Evolutionary conservation across 2,329 filamentous ascomycete genomes (phyloP), one percentile per base, ranked within the genome.

Genomic region (Hysterium pulicare): DNA sequence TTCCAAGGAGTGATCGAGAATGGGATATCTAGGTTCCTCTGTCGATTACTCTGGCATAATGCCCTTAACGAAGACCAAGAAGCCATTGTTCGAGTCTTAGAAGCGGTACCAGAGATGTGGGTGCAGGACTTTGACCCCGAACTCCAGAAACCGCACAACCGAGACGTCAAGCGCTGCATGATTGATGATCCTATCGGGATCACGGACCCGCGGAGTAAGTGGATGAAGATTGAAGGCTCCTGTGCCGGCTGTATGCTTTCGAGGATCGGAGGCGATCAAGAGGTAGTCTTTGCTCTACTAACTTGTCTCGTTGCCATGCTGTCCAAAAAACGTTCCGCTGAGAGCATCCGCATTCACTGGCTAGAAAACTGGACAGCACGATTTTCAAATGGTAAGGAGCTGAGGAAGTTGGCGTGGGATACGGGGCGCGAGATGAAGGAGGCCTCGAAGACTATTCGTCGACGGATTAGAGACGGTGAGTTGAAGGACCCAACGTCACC

Each of bases 171-270:
- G 16, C 6, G 42, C 1, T 8, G 13, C 24, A 19, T 42, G 4
- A 48, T 46, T 2, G 11, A 38, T 7, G 11, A 19, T 7, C 10
- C 23, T 10, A 11, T 42, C 16, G 41, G 34, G n/a, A 11, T 42
- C 16, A 39, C 30, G n/a, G 17, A 16, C 1, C 38, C 35, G 16
- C 20, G 41, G 10, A 10, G 23, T 1, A 52, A 51, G 33, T 66
- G 57, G 56, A 11, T 7, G 1, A 57, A 50, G 16, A 55, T 63
- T 26, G 5, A 39, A 3, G 48, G 59, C 20, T 33, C 43, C 8
- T 66, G 61, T 41, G 40, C 53, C 3, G 61, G 57, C 2, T 66
- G 62, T 24, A 56, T 64, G 34, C 49, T 65, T 8, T 47, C 58
- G 8, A 51, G 61, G 1, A 53, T 66, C 2, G 61, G 59, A 3